These are phyloP conservation scores for Ilex asprella DNA, from an alignment of 257 asterid genomes.

Conservation along the genomic window DNA sequence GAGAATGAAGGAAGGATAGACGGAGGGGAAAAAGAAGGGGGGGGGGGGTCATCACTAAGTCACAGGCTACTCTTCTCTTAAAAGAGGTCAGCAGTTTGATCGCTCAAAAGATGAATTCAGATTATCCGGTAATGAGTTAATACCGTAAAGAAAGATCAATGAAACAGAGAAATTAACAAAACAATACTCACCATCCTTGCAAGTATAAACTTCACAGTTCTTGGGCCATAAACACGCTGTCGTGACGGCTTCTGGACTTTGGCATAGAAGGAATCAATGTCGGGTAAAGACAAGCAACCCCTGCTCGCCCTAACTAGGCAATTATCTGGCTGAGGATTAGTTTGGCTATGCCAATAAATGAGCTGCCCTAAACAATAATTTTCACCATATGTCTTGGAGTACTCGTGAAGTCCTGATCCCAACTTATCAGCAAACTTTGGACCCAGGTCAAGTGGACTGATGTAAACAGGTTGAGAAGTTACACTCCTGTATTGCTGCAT, in stretches of 20 bases:
- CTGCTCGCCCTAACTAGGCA: slow-evolving; percentile 68
- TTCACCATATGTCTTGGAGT: slow-evolving; percentile 82
- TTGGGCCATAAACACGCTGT: slow-evolving; percentile 90
- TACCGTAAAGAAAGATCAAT: no score
- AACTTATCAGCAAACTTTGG: slow-evolving; percentile 79
- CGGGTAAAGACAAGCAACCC: slow-evolving; percentile 95
- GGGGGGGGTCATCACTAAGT: no score
- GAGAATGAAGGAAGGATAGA: no score
- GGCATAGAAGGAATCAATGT: slow-evolving; percentile 86
- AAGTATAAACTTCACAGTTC: slow-evolving; percentile 81
- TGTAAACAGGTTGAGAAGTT: slow-evolving; percentile 87
- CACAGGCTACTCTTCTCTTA: no score
- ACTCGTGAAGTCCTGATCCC: slow-evolving; percentile 79
- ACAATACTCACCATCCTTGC: slow-evolving; percentile 63
- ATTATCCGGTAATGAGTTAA: no score
- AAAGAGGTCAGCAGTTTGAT: no score
- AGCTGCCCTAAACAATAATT: slow-evolving; percentile 92
- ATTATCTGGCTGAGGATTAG: slow-evolving; percentile 72
- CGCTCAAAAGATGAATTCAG: no score
- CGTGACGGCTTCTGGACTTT: slow-evolving; percentile 90
- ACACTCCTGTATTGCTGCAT: slow-evolving; percentile 78
- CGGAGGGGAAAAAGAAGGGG: no score
- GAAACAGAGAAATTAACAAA: background rate
- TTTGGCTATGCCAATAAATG: slow-evolving; percentile 82
- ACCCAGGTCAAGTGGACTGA: slow-evolving; percentile 92